Evolutionary conservation across 2,329 filamentous ascomycete genomes (phyloP), one percentile per base, ranked within the genome.

Genomic region (Mollisia scopiformis): DNA sequence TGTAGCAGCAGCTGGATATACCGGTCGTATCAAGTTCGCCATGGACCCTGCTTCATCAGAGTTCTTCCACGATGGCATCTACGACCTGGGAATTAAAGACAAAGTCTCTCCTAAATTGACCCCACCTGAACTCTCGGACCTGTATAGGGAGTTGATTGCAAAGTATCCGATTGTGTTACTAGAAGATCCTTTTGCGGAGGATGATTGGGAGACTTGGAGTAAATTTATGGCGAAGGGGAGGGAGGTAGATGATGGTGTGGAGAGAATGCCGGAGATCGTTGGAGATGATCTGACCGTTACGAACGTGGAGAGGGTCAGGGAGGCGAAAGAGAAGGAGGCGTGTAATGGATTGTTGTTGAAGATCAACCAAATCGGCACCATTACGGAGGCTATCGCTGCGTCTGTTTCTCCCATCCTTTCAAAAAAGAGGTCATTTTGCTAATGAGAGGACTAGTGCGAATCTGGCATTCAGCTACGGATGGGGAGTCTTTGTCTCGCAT

Each of bases 401-500:
- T 77, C 66, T 57, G 73, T 70, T 21, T 16, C 30, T 52, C 31
- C 39, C n/a, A 7, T 39, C 27, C n/a, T n/a, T 39, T 6, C 6
- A 43, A 13, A 21, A 23, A 3, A 28, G 19, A 35, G 6, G 30
- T 2, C 5, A 51, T 28, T 50, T n/a, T 47, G n/a, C 57, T 55
- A 16, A 43, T 27, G n/a, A 51, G 5, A 47, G 8, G 10, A 27
- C 28, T 46, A 64, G 62, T 8, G 63, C 63, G 10, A 64, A 66
- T 16, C 46, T 55, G 10, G 63, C 63, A 14, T 66, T 64, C 50
- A 19, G 13, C 43, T 55, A 62, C 30, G 73, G 69, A 43, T 79
- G 77, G 76, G 67, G 71, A 16, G 76, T 79, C 19, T 78, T 79
- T 57, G 77, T 79, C 6, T 78, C 76, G 6, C 77, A 79, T 59